Evolutionary conservation across 169 alveolate species (phyloP).

Genomic region (Plasmodium sp.): DNA sequence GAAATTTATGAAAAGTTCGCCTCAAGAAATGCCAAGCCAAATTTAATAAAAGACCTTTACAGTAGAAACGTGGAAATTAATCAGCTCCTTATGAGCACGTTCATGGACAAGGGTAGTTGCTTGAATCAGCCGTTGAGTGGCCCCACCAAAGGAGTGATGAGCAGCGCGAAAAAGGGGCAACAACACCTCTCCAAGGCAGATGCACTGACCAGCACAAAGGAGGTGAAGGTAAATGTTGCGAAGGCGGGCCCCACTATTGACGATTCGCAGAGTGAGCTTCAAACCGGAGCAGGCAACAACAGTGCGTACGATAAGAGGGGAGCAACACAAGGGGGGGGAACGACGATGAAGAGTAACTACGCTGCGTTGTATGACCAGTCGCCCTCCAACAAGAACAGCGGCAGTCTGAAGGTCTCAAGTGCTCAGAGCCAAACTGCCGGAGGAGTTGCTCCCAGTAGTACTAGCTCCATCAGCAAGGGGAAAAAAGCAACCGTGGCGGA

Average conservation of each 20-base stretch:
- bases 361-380: background rate
- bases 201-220: background rate
- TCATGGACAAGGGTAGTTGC: background rate
- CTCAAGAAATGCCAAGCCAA: background rate
- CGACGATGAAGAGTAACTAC: background rate
- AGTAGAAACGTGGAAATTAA: background rate
- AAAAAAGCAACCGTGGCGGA: background rate
- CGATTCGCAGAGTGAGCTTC: background rate
- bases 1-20: background rate
- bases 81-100: background rate
- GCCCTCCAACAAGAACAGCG: background rate
- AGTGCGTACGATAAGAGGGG: background rate
- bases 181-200: background rate
- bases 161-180: background rate
- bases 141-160: background rate
- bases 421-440: background rate
- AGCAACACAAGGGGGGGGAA: background rate
- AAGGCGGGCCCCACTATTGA: background rate
- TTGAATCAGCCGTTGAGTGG: background rate
- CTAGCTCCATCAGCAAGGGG: background rate
- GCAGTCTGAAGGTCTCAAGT: background rate
- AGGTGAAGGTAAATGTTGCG: background rate
- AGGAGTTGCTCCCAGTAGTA: background rate
- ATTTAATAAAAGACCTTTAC: background rate
- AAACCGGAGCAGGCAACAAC: background rate